Evolutionary conservation across 352 stramenopile genomes (phyloP).

Genomic region (Globisporangium canariense): DNA sequence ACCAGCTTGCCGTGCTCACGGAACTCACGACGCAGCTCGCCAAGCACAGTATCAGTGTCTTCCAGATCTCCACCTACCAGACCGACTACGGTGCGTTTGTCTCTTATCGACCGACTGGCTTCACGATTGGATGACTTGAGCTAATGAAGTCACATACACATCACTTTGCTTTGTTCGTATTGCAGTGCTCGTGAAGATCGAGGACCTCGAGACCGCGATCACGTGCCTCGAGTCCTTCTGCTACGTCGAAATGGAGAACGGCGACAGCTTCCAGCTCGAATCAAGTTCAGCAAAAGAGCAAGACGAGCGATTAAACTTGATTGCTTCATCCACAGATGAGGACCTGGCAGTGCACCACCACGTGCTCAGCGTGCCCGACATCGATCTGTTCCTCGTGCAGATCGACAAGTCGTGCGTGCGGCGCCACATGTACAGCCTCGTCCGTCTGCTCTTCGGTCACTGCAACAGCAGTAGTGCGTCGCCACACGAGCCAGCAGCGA

Average conservation of each 20-base stretch:
- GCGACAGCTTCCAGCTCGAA: constrained; percentile 18
- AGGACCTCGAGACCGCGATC: constrained; percentile 45
- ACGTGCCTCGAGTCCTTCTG: constrained; percentile 51
- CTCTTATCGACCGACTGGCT: not conserved
- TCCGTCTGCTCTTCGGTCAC: constrained; percentile 46
- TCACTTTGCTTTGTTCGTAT: constrained; percentile 1
- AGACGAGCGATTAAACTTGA: not conserved
- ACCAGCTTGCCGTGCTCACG: constrained; percentile 50
- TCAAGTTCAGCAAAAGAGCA: not conserved
- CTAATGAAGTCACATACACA: not conserved
- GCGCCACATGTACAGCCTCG: constrained; percentile 53
- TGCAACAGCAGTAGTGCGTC: not conserved
- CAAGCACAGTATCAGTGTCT: constrained; percentile 47
- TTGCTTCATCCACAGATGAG: constrained; percentile 2
- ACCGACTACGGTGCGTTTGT: constrained; percentile 55
- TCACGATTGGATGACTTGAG: not conserved
- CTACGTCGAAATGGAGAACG: constrained; percentile 48
- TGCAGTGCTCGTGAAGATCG: constrained; percentile 57
- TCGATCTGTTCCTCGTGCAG: constrained; percentile 55
- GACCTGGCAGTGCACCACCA: constrained; percentile 40
- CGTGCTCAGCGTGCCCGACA: constrained; percentile 48
- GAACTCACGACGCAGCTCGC: constrained; percentile 61
- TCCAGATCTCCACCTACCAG: constrained; percentile 74
- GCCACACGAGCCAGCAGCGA: not conserved
- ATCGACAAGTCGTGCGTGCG: constrained; percentile 39